Conservation (phyloP, 352 stramenopile genomes). For the Albugo candida region DNA sequence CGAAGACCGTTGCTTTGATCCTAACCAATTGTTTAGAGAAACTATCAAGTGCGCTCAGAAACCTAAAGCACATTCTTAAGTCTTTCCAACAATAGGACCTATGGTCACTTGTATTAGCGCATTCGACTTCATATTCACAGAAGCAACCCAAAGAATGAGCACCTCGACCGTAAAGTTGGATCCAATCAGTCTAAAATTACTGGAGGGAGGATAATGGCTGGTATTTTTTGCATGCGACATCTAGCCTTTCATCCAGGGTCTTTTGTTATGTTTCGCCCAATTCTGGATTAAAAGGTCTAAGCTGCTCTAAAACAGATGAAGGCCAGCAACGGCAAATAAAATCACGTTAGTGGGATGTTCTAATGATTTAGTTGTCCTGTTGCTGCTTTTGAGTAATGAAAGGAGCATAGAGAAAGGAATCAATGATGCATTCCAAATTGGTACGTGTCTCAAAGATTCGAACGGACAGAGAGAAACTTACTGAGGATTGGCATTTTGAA, state of each 20-base stretch:
- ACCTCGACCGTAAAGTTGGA: constrained; percentile 52
- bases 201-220: constrained; percentile 70
- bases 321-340: constrained; percentile 45
- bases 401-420: constrained; percentile 62
- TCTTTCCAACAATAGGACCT: constrained; percentile 50
- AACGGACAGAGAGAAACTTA: constrained; percentile 72
- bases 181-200: constrained; percentile 58
- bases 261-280: constrained; percentile 63
- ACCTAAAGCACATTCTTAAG: no score
- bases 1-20: no score
- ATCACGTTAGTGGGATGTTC: constrained; percentile 70
- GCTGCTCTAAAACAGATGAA: constrained; percentile 57
- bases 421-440: constrained; percentile 57
- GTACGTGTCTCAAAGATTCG: constrained; percentile 72
- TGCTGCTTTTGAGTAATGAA: constrained; percentile 49
- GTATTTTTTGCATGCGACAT: constrained; percentile 69
- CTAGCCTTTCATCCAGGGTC: constrained; percentile 47
- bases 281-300: constrained; percentile 77
- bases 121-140: constrained; percentile 75
- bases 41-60: no score
- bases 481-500: constrained; percentile 37
- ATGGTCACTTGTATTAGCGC: constrained; percentile 60
- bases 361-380: constrained; percentile 32
- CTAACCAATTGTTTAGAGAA: no score
- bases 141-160: constrained; percentile 50